Percentiles rank a stretch among this genome's conserved stretches.
Conservation (phyloP, 2,329 filamentous ascomycete genomes). For the Talaromyces piceae region DNA sequence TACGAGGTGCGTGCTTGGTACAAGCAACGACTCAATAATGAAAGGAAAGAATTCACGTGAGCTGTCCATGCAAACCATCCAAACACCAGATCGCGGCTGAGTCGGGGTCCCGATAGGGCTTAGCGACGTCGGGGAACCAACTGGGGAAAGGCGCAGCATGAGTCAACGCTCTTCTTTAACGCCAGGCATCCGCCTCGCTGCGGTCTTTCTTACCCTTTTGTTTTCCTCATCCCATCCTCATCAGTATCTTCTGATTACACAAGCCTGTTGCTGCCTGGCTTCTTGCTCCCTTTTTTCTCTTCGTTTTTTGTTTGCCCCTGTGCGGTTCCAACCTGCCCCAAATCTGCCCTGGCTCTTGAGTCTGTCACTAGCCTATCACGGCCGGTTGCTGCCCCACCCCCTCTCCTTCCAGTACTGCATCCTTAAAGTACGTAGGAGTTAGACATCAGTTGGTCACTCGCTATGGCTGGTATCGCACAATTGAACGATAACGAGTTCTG, state of each 20-base stretch:
- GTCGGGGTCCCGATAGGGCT: constrained; percentile 9
- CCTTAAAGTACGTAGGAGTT: neutral
- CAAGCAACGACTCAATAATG: too few species aligned
- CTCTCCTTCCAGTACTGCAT: neutral
- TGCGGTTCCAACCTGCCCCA: neutral
- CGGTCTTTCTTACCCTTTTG: neutral
- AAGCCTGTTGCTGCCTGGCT: neutral
- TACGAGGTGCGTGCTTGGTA: too few species aligned
- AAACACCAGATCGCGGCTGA: neutral
- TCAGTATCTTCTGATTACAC: neutral
- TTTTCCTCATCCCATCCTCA: neutral
- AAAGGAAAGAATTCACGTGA: neutral
- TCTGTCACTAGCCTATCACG: neutral
- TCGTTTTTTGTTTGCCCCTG: neutral
- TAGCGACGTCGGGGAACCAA: constrained; percentile 10
- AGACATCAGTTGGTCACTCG: neutral
- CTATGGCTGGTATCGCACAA: neutral
- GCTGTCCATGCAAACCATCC: neutral
- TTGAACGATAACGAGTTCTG: constrained; percentile 20
- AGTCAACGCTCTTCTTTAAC: neutral
- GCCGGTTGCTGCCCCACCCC: neutral
- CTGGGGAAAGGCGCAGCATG: constrained; percentile 3
- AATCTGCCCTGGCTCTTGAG: neutral
- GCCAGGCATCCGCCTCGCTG: neutral
- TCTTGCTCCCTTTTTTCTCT: neutral